Evolutionary conservation across 208 protist genomes (phyloP).

Genomic region (Trypanosoma congolense): DNA sequence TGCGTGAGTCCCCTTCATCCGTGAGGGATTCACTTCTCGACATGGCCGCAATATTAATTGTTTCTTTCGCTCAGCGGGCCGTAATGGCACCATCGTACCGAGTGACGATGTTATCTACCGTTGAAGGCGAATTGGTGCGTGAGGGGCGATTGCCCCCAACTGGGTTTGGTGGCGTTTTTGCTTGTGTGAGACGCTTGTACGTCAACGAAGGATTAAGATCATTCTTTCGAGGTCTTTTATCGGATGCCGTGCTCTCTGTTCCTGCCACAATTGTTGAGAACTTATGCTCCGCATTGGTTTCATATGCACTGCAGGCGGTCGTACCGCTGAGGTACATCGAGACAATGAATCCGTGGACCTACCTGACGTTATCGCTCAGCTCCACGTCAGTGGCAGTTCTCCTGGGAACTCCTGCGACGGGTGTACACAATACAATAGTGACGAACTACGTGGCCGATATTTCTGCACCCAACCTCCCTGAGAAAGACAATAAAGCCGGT

Average conservation of each 20-base stretch:
- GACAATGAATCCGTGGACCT: slow-evolving; percentile 31
- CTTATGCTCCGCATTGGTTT: slow-evolving; percentile 47
- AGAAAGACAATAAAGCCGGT: not conserved
- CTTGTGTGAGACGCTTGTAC: slow-evolving; percentile 49
- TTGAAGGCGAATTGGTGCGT: slow-evolving; percentile 73
- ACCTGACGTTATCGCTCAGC: slow-evolving; percentile 43
- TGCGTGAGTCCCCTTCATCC: slow-evolving; percentile 9
- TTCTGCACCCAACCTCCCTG: slow-evolving; percentile 30
- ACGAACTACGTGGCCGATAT: slow-evolving; percentile 83
- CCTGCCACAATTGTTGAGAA: slow-evolving; percentile 51
- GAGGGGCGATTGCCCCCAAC: slow-evolving; percentile 54
- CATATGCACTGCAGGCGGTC: slow-evolving; percentile 30
- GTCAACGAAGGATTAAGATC: slow-evolving; percentile 45
- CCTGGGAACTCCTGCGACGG: slow-evolving; percentile 44
- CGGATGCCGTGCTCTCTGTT: slow-evolving; percentile 55
- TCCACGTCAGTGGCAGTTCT: slow-evolving; percentile 35
- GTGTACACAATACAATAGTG: slow-evolving; percentile 26
- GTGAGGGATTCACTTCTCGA: slow-evolving; percentile 35
- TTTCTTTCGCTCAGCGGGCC: slow-evolving; percentile 57
- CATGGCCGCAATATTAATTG: slow-evolving; percentile 33
- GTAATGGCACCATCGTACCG: slow-evolving; percentile 58
- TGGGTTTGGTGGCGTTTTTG: slow-evolving; percentile 58
- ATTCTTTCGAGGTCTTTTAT: slow-evolving; percentile 60
- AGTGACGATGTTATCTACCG: slow-evolving; percentile 53
- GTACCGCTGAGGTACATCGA: slow-evolving; percentile 36